Base-by-base conservation (phyloP, 805 yeast genomes). In the Starmerella kuoi region DNA sequence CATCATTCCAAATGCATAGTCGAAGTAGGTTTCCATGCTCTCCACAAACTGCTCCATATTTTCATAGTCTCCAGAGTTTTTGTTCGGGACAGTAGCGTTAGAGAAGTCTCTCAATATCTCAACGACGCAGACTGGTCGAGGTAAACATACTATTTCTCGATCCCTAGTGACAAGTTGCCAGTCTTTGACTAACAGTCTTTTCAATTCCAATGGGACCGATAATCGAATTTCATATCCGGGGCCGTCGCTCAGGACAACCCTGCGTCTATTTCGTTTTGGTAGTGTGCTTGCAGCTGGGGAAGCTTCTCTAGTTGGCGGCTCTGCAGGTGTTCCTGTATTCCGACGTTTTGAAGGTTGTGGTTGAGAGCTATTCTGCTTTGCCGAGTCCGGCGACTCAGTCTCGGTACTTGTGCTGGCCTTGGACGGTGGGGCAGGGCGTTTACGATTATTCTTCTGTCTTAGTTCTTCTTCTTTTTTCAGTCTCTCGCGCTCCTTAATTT, bases 81-180 rank as follows among this genome's bases (percentile, higher is more conserved):
- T 9, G 37, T 26, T 15, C 20, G 21, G 4, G 20, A 18, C 20
- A 22, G 21, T 18, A n/a, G 32, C 35, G 11, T 37, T 25, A 26
- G 34, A 8, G 58, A 76, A 88, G n/a, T 69, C 68, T 9, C 59
- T 52, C 7, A 88, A 57, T 2, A 85, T 70, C 2, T 62, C 64
- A 1, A 66, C 63, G 1, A 81, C 80, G 0, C 73, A 69, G 2
- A 67, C 66, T 27, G 60, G 61, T 14, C 74, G 65, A 0, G 95
- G 95, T 32, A 87, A 59, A 21, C 70, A 62, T 3, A 83, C 72
- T 33, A 85, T 60, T 57, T 77, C 75, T 39, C 79, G 78, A 51
- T 85, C 82, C 52, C 81, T 82, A 1, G 97, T 86, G 26, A 88
- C 70, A 51, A 67, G 68, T 60, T 88, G 95, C 98, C 97, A 88